Evolutionary conservation across 768 basidiomycete genomes (phyloP), one percentile per base, ranked within the genome.

Genomic region (Panaeolus cyanescens): DNA sequence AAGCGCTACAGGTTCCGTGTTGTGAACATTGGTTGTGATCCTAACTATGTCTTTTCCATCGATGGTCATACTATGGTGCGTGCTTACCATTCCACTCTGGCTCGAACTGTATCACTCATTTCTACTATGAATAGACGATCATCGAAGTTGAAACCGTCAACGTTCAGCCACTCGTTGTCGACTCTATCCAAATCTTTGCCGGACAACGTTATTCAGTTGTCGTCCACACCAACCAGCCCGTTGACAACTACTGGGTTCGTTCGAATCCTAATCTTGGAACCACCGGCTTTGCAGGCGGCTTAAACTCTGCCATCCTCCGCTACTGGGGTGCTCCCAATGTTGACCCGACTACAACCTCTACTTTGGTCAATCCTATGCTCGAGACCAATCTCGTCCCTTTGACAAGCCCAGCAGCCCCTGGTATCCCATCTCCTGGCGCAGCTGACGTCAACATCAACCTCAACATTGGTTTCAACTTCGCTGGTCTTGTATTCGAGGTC

Each of bases 71-170:
- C 56, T 1, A 25, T 74, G 61, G 31, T 73, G n/a, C n/a, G n/a
- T n/a, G n/a, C n/a, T n/a, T n/a, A n/a, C n/a, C 68, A 33, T 57
- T 57, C 34, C 64, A 36, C 32, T 71, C 69, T 3, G n/a, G n/a
- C n/a, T n/a, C n/a, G n/a, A n/a, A n/a, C n/a, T n/a, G n/a, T n/a
- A n/a, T n/a, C n/a, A n/a, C n/a, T n/a, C n/a, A n/a, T n/a, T n/a
- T n/a, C n/a, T n/a, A n/a, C n/a, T n/a, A n/a, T n/a, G n/a, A n/a
- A n/a, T 53, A 70, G 74, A 85, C 80, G 4, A 72, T 87, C 56
- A 85, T 87, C 40, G 83, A 85, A 64, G 79, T 67, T 1, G 85
- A 85, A 45, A 79, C 80, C 2, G 71, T 66, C 40, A 77, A 78
- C 63, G 74, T 73, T 0, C 30, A 63, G 17, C 80, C 83, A 1